Percentiles rank a stretch among this genome's conserved stretches.
Evolutionary conservation across 73 alveolate species (phyloP).

Genomic region (Durusdinium trenchii): DNA sequence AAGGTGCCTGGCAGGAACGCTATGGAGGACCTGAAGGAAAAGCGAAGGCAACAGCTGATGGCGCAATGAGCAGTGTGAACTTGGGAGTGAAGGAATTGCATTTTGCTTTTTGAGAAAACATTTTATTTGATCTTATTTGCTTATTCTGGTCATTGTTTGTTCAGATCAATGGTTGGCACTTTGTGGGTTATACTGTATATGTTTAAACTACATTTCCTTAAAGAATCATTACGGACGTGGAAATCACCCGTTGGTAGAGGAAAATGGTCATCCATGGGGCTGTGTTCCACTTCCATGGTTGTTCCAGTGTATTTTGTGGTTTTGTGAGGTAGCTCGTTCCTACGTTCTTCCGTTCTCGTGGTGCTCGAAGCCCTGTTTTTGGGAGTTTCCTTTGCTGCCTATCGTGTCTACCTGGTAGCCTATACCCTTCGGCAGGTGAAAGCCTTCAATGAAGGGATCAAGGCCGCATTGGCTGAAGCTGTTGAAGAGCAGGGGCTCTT

Average conservation of each 20-base stretch:
- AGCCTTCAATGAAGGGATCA: constrained; percentile 77
- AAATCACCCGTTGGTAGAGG: too few species aligned
- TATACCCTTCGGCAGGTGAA: too few species aligned
- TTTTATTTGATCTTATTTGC: too few species aligned
- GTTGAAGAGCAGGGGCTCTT: constrained; percentile 59
- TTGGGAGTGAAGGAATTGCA: background rate
- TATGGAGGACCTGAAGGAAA: constrained; percentile 39
- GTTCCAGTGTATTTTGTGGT: background rate
- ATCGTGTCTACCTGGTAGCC: too few species aligned
- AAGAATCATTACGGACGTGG: too few species aligned
- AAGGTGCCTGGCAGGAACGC: constrained; percentile 56
- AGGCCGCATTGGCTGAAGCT: constrained; percentile 55
- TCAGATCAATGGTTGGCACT: too few species aligned
- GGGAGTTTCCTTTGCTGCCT: too few species aligned
- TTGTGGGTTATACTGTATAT: too few species aligned
- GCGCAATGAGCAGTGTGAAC: constrained; percentile 63
- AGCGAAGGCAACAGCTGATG: background rate
- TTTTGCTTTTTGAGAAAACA: background rate
- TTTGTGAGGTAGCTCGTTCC: background rate
- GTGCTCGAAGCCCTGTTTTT: background rate
- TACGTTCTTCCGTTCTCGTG: background rate
- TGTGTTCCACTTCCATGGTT: too few species aligned
- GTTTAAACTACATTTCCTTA: too few species aligned
- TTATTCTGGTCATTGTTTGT: too few species aligned
- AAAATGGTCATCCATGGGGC: too few species aligned